These are phyloP conservation scores for Teratosphaeria epicoccoides DNA, from an alignment of 2,329 filamentous ascomycete genomes.

Conservation along the genomic window DNA sequence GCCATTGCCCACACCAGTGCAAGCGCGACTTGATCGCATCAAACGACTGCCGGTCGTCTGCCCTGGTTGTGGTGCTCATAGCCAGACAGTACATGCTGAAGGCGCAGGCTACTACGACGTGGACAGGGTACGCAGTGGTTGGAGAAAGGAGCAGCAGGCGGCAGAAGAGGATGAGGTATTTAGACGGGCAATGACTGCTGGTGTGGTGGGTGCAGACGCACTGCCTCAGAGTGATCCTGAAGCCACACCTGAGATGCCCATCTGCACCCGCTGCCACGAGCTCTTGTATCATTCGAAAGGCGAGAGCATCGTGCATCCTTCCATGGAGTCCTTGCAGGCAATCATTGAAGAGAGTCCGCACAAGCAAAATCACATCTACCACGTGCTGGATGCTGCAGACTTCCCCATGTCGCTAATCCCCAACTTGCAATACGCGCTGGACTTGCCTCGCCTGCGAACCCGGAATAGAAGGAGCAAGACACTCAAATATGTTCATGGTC, in stretches of 20 bases:
- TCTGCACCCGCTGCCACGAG: conserved; percentile 82
- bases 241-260: conserved; percentile 31
- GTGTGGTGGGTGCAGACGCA: not conserved
- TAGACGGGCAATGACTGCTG: conserved; percentile 1
- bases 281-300: conserved; percentile 66
- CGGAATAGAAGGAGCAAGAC: conserved; percentile 67
- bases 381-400: conserved; percentile 88
- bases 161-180: conserved; percentile 28
- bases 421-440: conserved; percentile 58
- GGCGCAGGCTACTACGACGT: conserved; percentile 49
- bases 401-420: conserved; percentile 90
- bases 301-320: conserved; percentile 66
- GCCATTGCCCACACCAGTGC: not conserved
- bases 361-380: conserved; percentile 88
- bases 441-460: conserved; percentile 63
- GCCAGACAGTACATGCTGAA: conserved; percentile 44
- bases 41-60: conserved; percentile 30
- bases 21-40: not conserved
- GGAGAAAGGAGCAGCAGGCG: not conserved
- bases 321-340: conserved; percentile 66
- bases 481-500: conserved; percentile 54
- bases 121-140: not conserved
- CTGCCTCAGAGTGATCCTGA: not conserved
- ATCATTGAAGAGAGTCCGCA: conserved; percentile 83
- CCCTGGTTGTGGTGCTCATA: conserved; percentile 53